These are phyloP conservation scores for Sisymbrium altissimum DNA, from an alignment of 345 rosid genomes.

Conservation along the genomic window DNA sequence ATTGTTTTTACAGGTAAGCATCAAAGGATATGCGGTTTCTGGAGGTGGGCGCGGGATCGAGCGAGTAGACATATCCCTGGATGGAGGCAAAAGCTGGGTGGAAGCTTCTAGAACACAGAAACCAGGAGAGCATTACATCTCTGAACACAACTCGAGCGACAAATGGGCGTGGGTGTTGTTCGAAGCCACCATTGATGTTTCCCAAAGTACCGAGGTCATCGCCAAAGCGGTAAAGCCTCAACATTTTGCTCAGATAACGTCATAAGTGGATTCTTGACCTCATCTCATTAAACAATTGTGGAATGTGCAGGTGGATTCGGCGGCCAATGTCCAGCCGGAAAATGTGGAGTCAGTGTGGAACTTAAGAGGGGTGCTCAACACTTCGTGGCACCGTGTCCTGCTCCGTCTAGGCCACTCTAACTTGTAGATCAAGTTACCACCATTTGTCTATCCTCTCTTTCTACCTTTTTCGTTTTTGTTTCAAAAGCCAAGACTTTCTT, in stretches of 20 bases:
- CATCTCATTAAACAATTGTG: background rate
- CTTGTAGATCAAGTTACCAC: slow-evolving; percentile 36
- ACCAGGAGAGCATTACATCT: slow-evolving; percentile 49
- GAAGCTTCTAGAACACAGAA: slow-evolving; percentile 82
- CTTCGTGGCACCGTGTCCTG: slow-evolving; percentile 86
- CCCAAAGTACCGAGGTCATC: slow-evolving; percentile 53
- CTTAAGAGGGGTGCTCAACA: slow-evolving; percentile 87
- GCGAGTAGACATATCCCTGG: slow-evolving; percentile 82
- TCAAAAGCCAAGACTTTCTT: background rate
- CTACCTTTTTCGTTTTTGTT: background rate
- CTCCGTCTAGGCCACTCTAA: slow-evolving; percentile 75
- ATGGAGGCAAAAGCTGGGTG: slow-evolving; percentile 89
- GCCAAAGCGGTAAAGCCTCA: slow-evolving; percentile 74
- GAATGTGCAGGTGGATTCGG: slow-evolving; percentile 69
- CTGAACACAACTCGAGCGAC: slow-evolving; percentile 63
- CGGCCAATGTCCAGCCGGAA: slow-evolving; percentile 92
- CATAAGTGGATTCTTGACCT: background rate
- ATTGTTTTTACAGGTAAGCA: slow-evolving; percentile 48
- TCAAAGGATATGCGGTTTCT: slow-evolving; percentile 82
- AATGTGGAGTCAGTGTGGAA: slow-evolving; percentile 83
- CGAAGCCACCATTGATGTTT: slow-evolving; percentile 61
- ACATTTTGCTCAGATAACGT: background rate
- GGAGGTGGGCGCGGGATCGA: slow-evolving; percentile 99
- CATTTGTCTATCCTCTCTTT: background rate
- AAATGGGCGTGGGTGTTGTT: slow-evolving; percentile 99